These are phyloP conservation scores for Aspergillus cavernicola DNA, from an alignment of 495 filamentous ascomycete genomes.

Conservation along the genomic window DNA sequence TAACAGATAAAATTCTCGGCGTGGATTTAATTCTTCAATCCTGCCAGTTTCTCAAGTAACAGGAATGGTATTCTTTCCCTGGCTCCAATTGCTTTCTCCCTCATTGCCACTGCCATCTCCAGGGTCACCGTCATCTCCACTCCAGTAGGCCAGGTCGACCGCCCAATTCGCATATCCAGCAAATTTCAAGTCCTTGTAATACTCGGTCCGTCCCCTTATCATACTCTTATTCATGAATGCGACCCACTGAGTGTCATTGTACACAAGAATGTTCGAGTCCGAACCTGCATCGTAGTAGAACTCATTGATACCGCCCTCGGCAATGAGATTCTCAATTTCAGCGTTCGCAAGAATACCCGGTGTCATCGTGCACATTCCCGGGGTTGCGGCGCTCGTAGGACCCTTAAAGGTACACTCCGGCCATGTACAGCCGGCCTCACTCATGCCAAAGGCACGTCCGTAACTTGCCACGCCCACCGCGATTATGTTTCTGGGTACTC, in stretches of 20 bases:
- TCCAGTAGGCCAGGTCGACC: constrained; percentile 25
- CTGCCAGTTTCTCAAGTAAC: no score
- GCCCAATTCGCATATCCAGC: constrained; percentile 42
- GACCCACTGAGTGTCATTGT: constrained; percentile 40
- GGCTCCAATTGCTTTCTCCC: no score
- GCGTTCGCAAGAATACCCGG: constrained; percentile 26
- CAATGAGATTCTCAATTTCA: constrained; percentile 8
- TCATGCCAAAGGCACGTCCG: constrained; percentile 12
- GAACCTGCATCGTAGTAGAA: constrained; percentile 10
- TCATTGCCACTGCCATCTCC: neutral
- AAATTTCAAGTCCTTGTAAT: constrained; percentile 29
- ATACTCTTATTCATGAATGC: constrained; percentile 34
- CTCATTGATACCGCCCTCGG: neutral
- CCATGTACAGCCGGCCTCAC: constrained; percentile 12
- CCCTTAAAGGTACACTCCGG: constrained; percentile 9
- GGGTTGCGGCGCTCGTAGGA: neutral
- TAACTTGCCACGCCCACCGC: constrained; percentile 38
- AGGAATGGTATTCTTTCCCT: no score
- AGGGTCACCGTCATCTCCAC: neutral
- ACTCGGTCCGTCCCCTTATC: constrained; percentile 13
- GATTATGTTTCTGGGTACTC: constrained; percentile 37
- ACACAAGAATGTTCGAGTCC: constrained; percentile 40
- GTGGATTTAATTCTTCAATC: no score
- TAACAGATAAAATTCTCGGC: no score
- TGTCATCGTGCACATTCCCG: constrained; percentile 14